A percentile compares a stretch with the other conserved stretches of the same genome.
These are phyloP conservation scores for Fusarium burgessii DNA, from an alignment of 2,329 filamentous ascomycete genomes.

Conservation along the genomic window DNA sequence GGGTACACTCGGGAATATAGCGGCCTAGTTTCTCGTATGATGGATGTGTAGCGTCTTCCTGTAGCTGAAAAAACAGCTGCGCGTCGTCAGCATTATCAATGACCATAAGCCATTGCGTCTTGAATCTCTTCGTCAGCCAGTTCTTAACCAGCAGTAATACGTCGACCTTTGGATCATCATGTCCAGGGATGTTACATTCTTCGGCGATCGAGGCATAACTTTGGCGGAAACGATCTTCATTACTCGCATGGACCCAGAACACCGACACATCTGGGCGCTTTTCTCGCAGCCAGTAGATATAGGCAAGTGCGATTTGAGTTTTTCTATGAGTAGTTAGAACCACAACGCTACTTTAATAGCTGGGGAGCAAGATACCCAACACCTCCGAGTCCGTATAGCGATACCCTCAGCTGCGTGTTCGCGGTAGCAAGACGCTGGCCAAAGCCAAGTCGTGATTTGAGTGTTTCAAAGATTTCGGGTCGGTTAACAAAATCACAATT, in stretches of 20 bases:
- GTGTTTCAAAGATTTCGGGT: no score
- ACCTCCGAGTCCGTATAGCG: no score
- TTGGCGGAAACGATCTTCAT: slow-evolving; percentile 47
- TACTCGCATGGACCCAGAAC: slow-evolving; percentile 52
- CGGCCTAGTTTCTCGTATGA: not conserved
- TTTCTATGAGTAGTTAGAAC: slow-evolving; percentile 10
- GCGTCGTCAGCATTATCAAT: slow-evolving; percentile 35
- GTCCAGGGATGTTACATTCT: slow-evolving; percentile 44
- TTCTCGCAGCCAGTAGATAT: slow-evolving; percentile 25
- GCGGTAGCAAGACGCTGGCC: no score
- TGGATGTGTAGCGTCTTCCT: no score
- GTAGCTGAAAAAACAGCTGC: slow-evolving; percentile 15
- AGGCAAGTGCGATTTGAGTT: slow-evolving; percentile 29
- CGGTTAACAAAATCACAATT: no score
- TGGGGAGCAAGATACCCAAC: no score
- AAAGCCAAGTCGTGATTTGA: no score
- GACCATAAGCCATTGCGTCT: slow-evolving; percentile 7
- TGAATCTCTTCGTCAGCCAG: slow-evolving; percentile 45
- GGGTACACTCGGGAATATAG: slow-evolving; percentile 46
- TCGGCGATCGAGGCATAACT: slow-evolving; percentile 50
- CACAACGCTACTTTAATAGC: no score
- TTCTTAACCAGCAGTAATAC: slow-evolving; percentile 45
- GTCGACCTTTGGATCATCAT: slow-evolving; percentile 42
- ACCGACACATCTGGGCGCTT: slow-evolving; percentile 32
- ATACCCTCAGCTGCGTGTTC: no score